phyloP scores from a whole-genome alignment of 1,284 basidiomycete species.

The Hemileia vastatrix region DNA sequence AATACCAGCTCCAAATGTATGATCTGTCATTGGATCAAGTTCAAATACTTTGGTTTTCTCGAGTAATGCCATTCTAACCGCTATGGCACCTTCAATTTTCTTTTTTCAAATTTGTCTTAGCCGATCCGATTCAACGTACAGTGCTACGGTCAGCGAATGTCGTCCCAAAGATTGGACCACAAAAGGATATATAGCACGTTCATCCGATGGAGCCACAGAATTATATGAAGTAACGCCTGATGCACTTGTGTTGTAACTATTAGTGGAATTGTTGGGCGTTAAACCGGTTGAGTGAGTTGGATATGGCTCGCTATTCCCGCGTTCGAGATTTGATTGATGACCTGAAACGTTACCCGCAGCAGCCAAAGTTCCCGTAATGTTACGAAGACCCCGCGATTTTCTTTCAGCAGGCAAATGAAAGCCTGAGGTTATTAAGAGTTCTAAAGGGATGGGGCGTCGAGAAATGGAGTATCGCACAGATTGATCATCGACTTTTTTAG shows the following conservation, averaged over 20 bases:
- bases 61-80: slow-evolving; percentile 70
- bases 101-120: slow-evolving; percentile 74
- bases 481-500: slow-evolving; percentile 6
- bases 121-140: slow-evolving; percentile 73
- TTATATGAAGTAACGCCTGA: not conserved
- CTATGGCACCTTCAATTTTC: slow-evolving; percentile 78
- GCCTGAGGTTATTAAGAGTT: slow-evolving; percentile 12
- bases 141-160: slow-evolving; percentile 45
- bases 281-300: not conserved
- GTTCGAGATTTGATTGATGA: not conserved
- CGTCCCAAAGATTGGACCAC: slow-evolving; percentile 16
- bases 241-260: not conserved
- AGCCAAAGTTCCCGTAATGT: not conserved
- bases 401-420: slow-evolving; percentile 11
- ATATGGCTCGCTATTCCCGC: not conserved
- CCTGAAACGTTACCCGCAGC: not conserved
- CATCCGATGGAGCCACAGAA: slow-evolving; percentile 3
- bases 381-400: slow-evolving; percentile 4
- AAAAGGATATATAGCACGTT: slow-evolving; percentile 10
- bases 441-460: slow-evolving; percentile 12
- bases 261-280: not conserved
- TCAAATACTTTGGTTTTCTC: slow-evolving; percentile 70
- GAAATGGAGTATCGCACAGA: slow-evolving; percentile 2
- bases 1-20: slow-evolving; percentile 40
- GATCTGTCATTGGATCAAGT: slow-evolving; percentile 37